Evolutionary conservation across 1,284 basidiomycete species (phyloP).

Genomic region (Cutaneotrichosporon cavernicola): DNA sequence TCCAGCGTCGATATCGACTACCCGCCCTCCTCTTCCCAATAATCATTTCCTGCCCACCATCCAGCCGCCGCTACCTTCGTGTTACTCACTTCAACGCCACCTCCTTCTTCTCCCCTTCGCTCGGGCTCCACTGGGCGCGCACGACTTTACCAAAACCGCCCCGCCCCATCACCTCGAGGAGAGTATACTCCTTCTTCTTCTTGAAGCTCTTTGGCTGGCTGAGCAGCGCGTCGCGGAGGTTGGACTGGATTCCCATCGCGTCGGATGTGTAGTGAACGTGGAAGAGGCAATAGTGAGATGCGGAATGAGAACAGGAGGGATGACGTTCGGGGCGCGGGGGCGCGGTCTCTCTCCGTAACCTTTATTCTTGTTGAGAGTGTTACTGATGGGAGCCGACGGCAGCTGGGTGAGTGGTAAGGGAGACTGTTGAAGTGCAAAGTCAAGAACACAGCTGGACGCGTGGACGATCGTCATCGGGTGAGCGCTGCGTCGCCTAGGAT

Average conservation of each 20-base stretch:
- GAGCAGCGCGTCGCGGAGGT: slow-evolving; percentile 57
- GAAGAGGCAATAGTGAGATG: not conserved
- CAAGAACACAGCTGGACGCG: not conserved
- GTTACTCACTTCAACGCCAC: slow-evolving; percentile 64
- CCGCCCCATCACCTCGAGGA: slow-evolving; percentile 61
- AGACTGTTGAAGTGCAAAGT: not conserved
- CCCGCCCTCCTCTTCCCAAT: too few species aligned
- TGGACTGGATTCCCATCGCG: slow-evolving; percentile 39
- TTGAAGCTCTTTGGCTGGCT: slow-evolving; percentile 76
- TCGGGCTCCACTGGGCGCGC: slow-evolving; percentile 59
- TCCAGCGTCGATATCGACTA: too few species aligned
- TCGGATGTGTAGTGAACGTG: not conserved
- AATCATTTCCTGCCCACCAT: too few species aligned
- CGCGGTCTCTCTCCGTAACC: too few species aligned
- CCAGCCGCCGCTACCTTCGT: not conserved
- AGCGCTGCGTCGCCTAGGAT: too few species aligned
- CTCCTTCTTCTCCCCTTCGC: slow-evolving; percentile 59
- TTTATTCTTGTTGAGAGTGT: too few species aligned
- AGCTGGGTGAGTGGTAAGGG: not conserved
- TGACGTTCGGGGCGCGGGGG: not conserved
- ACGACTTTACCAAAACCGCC: slow-evolving; percentile 86
- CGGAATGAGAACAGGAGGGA: not conserved
- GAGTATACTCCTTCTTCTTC: slow-evolving; percentile 68
- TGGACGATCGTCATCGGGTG: not conserved
- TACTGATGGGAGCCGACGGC: too few species aligned